Evolutionary conservation across 2,329 filamentous ascomycete species (phyloP).

Genomic region (Hypomyces rosellus): DNA sequence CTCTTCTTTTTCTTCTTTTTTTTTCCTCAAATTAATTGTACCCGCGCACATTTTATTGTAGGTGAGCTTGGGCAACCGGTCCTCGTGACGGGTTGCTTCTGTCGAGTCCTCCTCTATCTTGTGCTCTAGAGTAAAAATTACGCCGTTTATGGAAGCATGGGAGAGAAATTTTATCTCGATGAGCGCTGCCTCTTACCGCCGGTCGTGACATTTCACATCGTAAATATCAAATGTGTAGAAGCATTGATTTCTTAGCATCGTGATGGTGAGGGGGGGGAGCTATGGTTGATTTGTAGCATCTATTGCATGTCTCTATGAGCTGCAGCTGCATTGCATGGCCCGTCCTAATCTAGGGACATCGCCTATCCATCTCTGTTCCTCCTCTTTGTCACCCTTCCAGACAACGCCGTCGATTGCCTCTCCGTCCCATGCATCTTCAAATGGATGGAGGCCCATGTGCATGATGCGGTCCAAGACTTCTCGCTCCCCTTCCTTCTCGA

Average conservation of each 20-base stretch:
- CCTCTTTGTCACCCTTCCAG: constrained; percentile 55
- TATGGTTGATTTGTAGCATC: not conserved
- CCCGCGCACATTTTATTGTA: constrained; percentile 66
- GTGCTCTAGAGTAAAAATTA: constrained; percentile 53
- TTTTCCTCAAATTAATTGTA: constrained; percentile 52
- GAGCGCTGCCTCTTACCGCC: constrained; percentile 66
- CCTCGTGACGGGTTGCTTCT: constrained; percentile 36
- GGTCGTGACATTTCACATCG: constrained; percentile 54
- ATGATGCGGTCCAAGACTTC: constrained; percentile 72
- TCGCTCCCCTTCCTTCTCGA: constrained; percentile 77
- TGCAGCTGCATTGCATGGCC: constrained; percentile 92
- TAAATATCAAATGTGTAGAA: constrained; percentile 3
- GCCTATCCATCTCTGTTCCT: constrained; percentile 77
- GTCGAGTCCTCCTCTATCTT: constrained; percentile 69
- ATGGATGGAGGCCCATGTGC: constrained; percentile 78
- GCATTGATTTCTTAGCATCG: not conserved
- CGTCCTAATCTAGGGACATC: constrained; percentile 74
- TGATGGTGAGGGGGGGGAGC: not conserved
- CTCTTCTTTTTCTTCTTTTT: constrained; percentile 29
- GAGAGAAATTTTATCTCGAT: constrained; percentile 50
- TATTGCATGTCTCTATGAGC: constrained; percentile 52
- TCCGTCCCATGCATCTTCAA: constrained; percentile 68
- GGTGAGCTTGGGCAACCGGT: constrained; percentile 52
- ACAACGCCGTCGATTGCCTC: constrained; percentile 39
- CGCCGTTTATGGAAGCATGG: constrained; percentile 68